phyloP scores from a whole-genome alignment of 208 protist species.

The Crithidia fasciculata region DNA sequence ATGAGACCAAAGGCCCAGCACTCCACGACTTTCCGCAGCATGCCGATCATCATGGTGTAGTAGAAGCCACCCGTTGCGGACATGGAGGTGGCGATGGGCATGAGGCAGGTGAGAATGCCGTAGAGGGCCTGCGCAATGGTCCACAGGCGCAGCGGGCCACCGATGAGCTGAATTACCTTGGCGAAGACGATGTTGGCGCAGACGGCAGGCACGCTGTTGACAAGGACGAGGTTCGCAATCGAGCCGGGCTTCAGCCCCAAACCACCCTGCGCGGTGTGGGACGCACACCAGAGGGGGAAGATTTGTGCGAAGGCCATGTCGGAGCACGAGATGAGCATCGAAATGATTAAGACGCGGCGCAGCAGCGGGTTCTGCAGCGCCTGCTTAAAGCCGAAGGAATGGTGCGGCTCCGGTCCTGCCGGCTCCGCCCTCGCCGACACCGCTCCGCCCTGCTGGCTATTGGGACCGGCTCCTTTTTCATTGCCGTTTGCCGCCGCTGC shows the following conservation, averaged over 20 bases:
- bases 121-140: constrained; percentile 37
- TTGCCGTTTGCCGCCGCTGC: too few relatives aligned
- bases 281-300: constrained; percentile 70
- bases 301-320: constrained; percentile 71
- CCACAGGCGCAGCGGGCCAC: constrained; percentile 55
- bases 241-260: constrained; percentile 32
- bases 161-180: constrained; percentile 23
- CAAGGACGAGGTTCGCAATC: constrained; percentile 53
- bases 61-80: constrained; percentile 27
- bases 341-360: constrained; percentile 62
- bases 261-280: constrained; percentile 34
- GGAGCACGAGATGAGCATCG: constrained; percentile 63
- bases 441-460: background rate
- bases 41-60: constrained; percentile 46
- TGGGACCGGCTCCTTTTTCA: too few relatives aligned
- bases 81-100: constrained; percentile 43
- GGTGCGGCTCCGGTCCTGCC: background rate
- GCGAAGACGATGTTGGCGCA: constrained; percentile 64
- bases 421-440: constrained; percentile 1
- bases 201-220: constrained; percentile 52
- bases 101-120: constrained; percentile 31
- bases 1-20: constrained; percentile 70
- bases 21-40: constrained; percentile 58
- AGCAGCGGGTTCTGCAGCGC: constrained; percentile 49
- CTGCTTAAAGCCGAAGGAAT: constrained; percentile 65